Evolutionary conservation across 1,284 basidiomycete genomes (phyloP).

Genomic region (Leccinum solheimii): DNA sequence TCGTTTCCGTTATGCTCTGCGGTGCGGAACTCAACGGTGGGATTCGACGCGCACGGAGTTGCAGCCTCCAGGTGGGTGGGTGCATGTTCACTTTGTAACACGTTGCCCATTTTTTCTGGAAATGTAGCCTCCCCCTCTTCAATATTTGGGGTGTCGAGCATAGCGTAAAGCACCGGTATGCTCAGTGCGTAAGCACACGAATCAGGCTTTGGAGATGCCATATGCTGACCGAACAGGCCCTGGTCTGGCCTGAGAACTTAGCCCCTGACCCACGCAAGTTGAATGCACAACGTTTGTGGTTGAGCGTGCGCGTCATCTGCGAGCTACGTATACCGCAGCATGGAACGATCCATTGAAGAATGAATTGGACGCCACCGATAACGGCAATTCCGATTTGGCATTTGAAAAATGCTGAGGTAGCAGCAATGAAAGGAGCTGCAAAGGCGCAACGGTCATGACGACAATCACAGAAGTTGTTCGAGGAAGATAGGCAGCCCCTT

Average conservation of each 20-base stretch:
- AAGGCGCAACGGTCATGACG: slow-evolving; percentile 21
- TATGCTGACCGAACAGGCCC: slow-evolving; percentile 11
- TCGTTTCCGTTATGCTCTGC: slow-evolving; percentile 28
- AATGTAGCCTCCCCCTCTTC: slow-evolving; percentile 18
- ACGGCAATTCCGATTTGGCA: slow-evolving; percentile 20
- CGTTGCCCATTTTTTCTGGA: slow-evolving; percentile 32
- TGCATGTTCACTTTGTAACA: slow-evolving; percentile 28
- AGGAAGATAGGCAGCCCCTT: slow-evolving; percentile 9
- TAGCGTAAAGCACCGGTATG: slow-evolving; percentile 24
- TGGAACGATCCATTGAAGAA: slow-evolving; percentile 24
- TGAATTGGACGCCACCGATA: slow-evolving; percentile 36
- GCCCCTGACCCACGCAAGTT: slow-evolving; percentile 34
- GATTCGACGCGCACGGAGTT: slow-evolving; percentile 25
- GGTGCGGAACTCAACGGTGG: slow-evolving; percentile 17
- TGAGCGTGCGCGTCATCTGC: slow-evolving; percentile 5
- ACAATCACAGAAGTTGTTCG: slow-evolving; percentile 29
- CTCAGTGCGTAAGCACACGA: slow-evolving; percentile 19
- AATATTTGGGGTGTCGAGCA: slow-evolving; percentile 14
- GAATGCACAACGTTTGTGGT: slow-evolving; percentile 16
- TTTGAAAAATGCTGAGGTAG: slow-evolving; percentile 24
- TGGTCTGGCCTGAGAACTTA: slow-evolving; percentile 5
- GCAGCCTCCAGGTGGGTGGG: slow-evolving; percentile 30
- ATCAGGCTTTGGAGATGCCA: slow-evolving; percentile 24
- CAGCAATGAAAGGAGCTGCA: slow-evolving; percentile 13
- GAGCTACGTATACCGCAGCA: slow-evolving; percentile 22